A percentile compares a stretch with the other conserved stretches of the same genome.
Conservation (phyloP, 1,284 basidiomycete species). For the Laetiporus sulphureus region DNA sequence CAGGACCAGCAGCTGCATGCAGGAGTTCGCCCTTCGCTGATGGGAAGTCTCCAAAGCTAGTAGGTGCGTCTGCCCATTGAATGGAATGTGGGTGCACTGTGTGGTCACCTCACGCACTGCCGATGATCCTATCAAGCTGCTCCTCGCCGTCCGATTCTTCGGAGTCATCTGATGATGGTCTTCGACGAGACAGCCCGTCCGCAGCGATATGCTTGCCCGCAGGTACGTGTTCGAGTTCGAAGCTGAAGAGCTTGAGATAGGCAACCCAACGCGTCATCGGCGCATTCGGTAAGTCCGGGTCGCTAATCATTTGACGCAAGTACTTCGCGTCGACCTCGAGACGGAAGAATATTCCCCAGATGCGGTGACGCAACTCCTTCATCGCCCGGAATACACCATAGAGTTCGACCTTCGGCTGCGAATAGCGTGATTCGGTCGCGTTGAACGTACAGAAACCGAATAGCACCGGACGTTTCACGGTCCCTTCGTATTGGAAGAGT, state of each 20-base stretch:
- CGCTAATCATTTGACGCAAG: constrained; percentile 28
- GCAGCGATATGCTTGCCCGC: constrained; percentile 19
- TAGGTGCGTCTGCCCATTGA: too few species aligned
- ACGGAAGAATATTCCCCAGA: constrained; percentile 27
- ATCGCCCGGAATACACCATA: constrained; percentile 29
- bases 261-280: constrained; percentile 30
- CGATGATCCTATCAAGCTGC: constrained; percentile 5
- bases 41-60: too few species aligned
- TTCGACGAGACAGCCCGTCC: constrained; percentile 26
- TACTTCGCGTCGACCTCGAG: constrained; percentile 30
- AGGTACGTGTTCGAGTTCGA: constrained; percentile 25
- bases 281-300: constrained; percentile 28
- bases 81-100: too few species aligned
- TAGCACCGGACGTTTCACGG: constrained; percentile 17
- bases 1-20: too few species aligned
- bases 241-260: constrained; percentile 27
- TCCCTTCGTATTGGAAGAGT: constrained; percentile 22
- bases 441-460: constrained; percentile 30
- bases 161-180: constrained; percentile 9
- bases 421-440: constrained; percentile 26
- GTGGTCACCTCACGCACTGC: background rate
- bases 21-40: too few species aligned
- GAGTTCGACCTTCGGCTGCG: constrained; percentile 32
- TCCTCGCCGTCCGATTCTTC: constrained; percentile 14
- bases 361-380: constrained; percentile 22